These are phyloP conservation scores for Metschnikowia borealis DNA, from an alignment of 805 yeast species.

Conservation along the genomic window DNA sequence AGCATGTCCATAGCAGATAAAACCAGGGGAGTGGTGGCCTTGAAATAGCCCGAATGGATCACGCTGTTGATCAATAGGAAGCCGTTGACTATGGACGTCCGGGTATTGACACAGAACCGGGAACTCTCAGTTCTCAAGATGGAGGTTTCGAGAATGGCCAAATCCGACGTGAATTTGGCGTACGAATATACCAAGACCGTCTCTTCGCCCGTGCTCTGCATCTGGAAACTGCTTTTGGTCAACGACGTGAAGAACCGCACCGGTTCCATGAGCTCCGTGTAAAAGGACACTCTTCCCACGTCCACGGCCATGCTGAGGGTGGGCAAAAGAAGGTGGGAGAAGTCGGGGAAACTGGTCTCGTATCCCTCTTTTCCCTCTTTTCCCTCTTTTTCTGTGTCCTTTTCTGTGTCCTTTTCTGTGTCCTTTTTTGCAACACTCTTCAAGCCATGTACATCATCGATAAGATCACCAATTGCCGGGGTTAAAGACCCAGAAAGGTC, in stretches of 20 bases:
- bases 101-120: constrained; percentile 18
- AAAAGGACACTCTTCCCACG: not conserved
- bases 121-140: constrained; percentile 27
- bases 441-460: not conserved
- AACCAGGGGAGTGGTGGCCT: constrained; percentile 25
- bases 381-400: not conserved
- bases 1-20: constrained; percentile 17
- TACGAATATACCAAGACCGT: constrained; percentile 5
- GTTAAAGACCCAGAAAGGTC: constrained; percentile 6
- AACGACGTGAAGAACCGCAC: constrained; percentile 6
- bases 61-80: constrained; percentile 14
- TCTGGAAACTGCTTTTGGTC: constrained; percentile 1
- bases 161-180: constrained; percentile 16
- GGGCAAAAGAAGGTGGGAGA: constrained; percentile 1
- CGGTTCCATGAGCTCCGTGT: constrained; percentile 10
- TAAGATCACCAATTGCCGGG: not conserved
- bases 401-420: not conserved
- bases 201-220: not conserved
- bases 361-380: not conserved
- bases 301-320: constrained; percentile 3
- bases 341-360: not conserved
- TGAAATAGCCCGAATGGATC: constrained; percentile 28
- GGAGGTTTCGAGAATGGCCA: constrained; percentile 12
- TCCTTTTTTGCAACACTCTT: not conserved
- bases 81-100: constrained; percentile 10